Base-by-base conservation (phyloP, 768 basidiomycete genomes). In the Lactifluus piperatus region DNA sequence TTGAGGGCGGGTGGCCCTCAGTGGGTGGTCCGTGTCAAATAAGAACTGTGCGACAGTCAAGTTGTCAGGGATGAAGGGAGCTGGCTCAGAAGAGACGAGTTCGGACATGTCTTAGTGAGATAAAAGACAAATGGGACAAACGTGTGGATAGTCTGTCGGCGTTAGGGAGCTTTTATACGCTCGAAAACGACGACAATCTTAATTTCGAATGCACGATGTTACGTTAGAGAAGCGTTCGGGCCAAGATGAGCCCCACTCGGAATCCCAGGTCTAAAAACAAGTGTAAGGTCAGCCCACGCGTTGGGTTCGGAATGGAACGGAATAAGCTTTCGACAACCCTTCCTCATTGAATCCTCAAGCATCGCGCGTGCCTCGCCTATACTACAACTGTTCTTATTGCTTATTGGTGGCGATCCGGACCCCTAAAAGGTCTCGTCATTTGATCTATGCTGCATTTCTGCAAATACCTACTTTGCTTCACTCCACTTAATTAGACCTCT, bases 31-130 rank as follows among this genome's bases (percentile, higher is more conserved):
- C 24, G 66, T 68, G 53, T 81, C 77, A 18, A 87, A 74, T 46
- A 87, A 74, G 67, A 87, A 87, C 69, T 87, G 86, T 7, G 85
- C 79, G 9, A 87, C 73, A 22, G 79, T 80, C 41, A 86, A 70
- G 69, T 86, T 68, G 64, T 86, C 83, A 16, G 85, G 85, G 54
- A 85, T 80, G 39, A 65, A 64, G 52, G 73, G 72, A 48, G 78
- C 65, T 13, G 71, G 55, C 41, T 62, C 55, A 8, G 63, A 68
- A n/a, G 58, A 39, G 30, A 55, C 30, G n/a, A 57, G 47, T 55
- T 73, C 68, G 34, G 67, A 39, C 66, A 69, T 68, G 45, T 27
- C 49, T 51, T 29, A 10, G 34, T 36, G 45, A 48, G 20, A 36
- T 30, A 45, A 5, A 27, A 43, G 39, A 37, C 54, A 47, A 56